Evolutionary conservation across 495 filamentous ascomycete genomes (phyloP).

Genomic region (Xylaria curta): DNA sequence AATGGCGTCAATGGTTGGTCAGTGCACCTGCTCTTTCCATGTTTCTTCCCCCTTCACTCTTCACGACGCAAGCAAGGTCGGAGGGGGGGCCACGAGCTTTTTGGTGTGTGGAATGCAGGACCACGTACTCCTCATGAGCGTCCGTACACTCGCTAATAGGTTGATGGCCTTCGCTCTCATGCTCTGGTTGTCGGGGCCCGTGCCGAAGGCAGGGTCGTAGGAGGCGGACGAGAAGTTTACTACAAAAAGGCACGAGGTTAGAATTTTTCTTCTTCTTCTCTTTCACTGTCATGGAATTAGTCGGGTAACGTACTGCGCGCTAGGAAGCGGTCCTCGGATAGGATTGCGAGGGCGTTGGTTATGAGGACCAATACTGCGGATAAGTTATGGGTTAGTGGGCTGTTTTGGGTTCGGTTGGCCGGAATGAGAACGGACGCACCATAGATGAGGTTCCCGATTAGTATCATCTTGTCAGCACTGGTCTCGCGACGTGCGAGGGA

Average conservation of each 20-base stretch:
- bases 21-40: not conserved
- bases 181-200: constrained; percentile 69
- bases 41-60: not conserved
- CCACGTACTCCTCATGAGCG: constrained; percentile 89
- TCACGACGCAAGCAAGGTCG: not conserved
- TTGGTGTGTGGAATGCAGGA: no score
- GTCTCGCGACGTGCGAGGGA: constrained; percentile 25
- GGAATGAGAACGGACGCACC: constrained; percentile 48
- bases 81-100: not conserved
- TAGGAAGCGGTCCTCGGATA: constrained; percentile 97
- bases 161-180: constrained; percentile 88
- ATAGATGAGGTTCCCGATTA: constrained; percentile 78
- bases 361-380: constrained; percentile 76
- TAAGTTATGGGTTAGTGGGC: constrained; percentile 13
- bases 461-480: constrained; percentile 58
- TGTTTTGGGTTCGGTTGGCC: not conserved
- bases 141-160: constrained; percentile 87
- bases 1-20: not conserved
- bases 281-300: not conserved
- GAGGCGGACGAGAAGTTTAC: constrained; percentile 78
- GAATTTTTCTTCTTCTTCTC: not conserved
- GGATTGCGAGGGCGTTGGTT: constrained; percentile 91
- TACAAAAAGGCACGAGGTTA: constrained; percentile 40
- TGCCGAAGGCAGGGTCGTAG: constrained; percentile 77
- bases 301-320: constrained; percentile 75